A percentile compares a stretch with the other conserved stretches of the same genome.
phyloP scores from a whole-genome alignment of 2,329 filamentous ascomycete species.

The Pezicula carpinea region DNA sequence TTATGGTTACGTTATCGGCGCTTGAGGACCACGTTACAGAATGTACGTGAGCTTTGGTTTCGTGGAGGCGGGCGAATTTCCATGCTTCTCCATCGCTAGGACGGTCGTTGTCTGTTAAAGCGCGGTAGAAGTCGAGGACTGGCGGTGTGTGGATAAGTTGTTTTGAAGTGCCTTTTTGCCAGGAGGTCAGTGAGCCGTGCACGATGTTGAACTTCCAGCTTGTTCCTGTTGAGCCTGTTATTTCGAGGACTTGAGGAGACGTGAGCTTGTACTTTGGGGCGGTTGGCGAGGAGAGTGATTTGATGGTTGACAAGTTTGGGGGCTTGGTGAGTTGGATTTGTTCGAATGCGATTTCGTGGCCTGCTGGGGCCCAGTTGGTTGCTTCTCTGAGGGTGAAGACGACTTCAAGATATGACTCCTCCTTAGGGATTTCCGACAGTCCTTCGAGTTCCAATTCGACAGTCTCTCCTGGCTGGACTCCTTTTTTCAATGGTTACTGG shows the following conservation, averaged over 20 bases:
- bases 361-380: conserved; percentile 46
- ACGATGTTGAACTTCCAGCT: conserved; percentile 41
- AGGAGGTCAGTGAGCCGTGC: conserved; percentile 37
- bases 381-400: conserved; percentile 38
- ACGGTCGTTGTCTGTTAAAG: conserved; percentile 62
- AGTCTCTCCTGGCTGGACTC: conserved; percentile 33
- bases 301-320: conserved; percentile 19
- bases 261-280: conserved; percentile 20
- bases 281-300: conserved; percentile 10
- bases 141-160: conserved; percentile 42
- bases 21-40: conserved; percentile 21
- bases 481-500: conserved; percentile 17
- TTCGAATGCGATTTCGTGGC: conserved; percentile 48
- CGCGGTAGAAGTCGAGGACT: conserved; percentile 55
- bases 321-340: conserved; percentile 35
- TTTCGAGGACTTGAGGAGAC: conserved; percentile 20
- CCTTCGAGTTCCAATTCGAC: conserved; percentile 14
- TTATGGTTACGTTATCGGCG: conserved; percentile 32
- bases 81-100: conserved; percentile 52
- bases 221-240: conserved; percentile 15
- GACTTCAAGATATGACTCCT: conserved; percentile 44
- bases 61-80: conserved; percentile 42
- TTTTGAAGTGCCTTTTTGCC: conserved; percentile 29
- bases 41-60: conserved; percentile 39
- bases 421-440: conserved; percentile 5